phyloP scores from a whole-genome alignment of 2,329 filamentous ascomycete species.

The Teratosphaeria nubilosa region DNA sequence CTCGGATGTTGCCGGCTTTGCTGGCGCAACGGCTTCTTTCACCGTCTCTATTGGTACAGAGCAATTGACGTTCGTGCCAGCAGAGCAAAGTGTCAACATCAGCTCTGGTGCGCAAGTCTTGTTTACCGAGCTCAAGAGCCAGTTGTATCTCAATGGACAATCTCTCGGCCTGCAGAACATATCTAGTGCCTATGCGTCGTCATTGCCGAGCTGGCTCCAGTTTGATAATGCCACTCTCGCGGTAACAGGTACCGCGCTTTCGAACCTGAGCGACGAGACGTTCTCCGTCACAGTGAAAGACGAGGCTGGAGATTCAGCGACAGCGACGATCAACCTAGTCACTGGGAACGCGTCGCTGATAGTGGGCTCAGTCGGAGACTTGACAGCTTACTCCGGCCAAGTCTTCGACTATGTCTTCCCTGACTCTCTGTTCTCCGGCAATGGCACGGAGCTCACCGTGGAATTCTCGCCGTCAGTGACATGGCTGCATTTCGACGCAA shows the following conservation, averaged over 20 bases:
- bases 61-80: slow-evolving; percentile 54
- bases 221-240: slow-evolving; percentile 53
- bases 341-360: slow-evolving; percentile 31
- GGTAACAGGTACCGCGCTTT: slow-evolving; percentile 55
- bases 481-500: slow-evolving; percentile 42
- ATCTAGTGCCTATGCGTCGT: slow-evolving; percentile 36
- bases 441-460: slow-evolving; percentile 34
- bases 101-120: slow-evolving; percentile 23
- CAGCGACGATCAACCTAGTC: slow-evolving; percentile 39
- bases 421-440: slow-evolving; percentile 31
- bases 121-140: slow-evolving; percentile 21
- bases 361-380: slow-evolving; percentile 30
- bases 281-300: slow-evolving; percentile 53
- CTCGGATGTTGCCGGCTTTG: slow-evolving; percentile 70
- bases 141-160: slow-evolving; percentile 22
- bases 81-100: slow-evolving; percentile 36
- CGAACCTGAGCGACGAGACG: slow-evolving; percentile 49
- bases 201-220: slow-evolving; percentile 58
- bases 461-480: slow-evolving; percentile 33
- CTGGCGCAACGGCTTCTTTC: slow-evolving; percentile 55
- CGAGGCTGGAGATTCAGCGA: slow-evolving; percentile 49
- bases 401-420: slow-evolving; percentile 40
- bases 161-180: slow-evolving; percentile 43
- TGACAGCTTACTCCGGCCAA: slow-evolving; percentile 41
- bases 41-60: slow-evolving; percentile 63